A percentile compares a stretch with the other conserved stretches of the same genome.
Evolutionary conservation across 345 rosid genomes (phyloP).

Genomic region (Citrus medica): DNA sequence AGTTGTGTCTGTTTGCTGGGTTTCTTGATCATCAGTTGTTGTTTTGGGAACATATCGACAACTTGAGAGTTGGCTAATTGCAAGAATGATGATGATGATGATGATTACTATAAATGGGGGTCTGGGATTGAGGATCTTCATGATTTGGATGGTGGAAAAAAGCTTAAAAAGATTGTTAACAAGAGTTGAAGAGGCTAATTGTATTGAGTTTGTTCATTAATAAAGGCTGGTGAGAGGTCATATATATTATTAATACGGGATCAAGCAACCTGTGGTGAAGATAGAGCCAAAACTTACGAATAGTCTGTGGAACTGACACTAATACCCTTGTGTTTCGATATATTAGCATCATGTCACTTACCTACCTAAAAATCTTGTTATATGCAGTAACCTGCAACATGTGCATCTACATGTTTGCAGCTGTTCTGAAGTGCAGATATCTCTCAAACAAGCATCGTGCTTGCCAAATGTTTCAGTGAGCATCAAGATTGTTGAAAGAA

Average conservation of each 20-base stretch:
- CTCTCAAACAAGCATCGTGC: neutral
- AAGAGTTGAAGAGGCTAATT: neutral
- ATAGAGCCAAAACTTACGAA: constrained; percentile 15
- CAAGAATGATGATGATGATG: constrained; percentile 14
- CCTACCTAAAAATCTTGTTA: neutral
- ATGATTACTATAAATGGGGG: constrained; percentile 8
- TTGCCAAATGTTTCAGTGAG: neutral
- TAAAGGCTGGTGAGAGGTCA: neutral
- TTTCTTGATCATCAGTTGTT: neutral
- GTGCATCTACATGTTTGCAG: neutral
- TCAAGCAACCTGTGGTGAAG: constrained; percentile 11
- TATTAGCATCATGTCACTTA: neutral
- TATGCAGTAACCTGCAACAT: neutral
- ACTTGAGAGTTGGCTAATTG: constrained; percentile 23
- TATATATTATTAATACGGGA: constrained; percentile 1
- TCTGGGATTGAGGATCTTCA: constrained; percentile 16
- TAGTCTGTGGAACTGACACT: neutral
- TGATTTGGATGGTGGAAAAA: constrained; percentile 9
- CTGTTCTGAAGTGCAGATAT: neutral
- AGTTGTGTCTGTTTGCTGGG: constrained; percentile 1
- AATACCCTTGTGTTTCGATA: neutral
- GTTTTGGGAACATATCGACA: constrained; percentile 16
- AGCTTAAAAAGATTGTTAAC: neutral
- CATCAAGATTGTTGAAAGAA: neutral
- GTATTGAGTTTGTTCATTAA: neutral